Evolutionary conservation across 2,329 filamentous ascomycete genomes (phyloP).

Genomic region (Aureobasidium melanogenum): DNA sequence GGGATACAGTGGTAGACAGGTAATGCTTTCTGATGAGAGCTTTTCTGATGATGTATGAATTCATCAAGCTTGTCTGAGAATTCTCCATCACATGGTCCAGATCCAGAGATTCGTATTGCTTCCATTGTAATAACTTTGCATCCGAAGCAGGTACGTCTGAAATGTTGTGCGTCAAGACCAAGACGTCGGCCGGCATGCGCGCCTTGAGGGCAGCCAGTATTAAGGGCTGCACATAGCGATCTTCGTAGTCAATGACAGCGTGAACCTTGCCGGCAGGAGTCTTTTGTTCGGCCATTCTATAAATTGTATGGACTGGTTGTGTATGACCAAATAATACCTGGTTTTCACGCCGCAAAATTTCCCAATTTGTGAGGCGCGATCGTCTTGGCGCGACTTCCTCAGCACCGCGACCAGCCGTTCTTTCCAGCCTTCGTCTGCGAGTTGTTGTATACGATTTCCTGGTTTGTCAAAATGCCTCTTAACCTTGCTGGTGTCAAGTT

Average conservation of each 20-base stretch:
- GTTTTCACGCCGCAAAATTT: background rate
- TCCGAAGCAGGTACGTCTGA: conserved; percentile 39
- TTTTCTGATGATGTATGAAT: conserved; percentile 92
- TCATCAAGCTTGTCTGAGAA: conserved; percentile 57
- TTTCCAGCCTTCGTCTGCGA: too few species aligned
- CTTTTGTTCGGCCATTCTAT: background rate
- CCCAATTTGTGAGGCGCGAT: background rate
- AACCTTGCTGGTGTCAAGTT: too few species aligned
- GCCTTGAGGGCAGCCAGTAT: conserved; percentile 63
- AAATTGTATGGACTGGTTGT: background rate
- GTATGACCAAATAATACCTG: background rate
- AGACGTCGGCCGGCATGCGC: conserved; percentile 43
- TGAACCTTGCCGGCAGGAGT: background rate
- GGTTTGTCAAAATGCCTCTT: too few species aligned
- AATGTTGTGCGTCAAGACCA: conserved; percentile 41
- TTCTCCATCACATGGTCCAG: conserved; percentile 65
- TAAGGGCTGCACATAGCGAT: conserved; percentile 80
- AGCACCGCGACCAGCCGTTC: too few species aligned
- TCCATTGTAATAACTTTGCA: conserved; percentile 62
- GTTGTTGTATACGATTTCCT: too few species aligned
- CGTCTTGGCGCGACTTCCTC: background rate
- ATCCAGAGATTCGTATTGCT: conserved; percentile 78
- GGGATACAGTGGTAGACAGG: conserved; percentile 69
- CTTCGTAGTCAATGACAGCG: conserved; percentile 65
- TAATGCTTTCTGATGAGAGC: conserved; percentile 96